Base-by-base conservation (phyloP, 1,284 basidiomycete genomes). In the Leccinum idahoense region DNA sequence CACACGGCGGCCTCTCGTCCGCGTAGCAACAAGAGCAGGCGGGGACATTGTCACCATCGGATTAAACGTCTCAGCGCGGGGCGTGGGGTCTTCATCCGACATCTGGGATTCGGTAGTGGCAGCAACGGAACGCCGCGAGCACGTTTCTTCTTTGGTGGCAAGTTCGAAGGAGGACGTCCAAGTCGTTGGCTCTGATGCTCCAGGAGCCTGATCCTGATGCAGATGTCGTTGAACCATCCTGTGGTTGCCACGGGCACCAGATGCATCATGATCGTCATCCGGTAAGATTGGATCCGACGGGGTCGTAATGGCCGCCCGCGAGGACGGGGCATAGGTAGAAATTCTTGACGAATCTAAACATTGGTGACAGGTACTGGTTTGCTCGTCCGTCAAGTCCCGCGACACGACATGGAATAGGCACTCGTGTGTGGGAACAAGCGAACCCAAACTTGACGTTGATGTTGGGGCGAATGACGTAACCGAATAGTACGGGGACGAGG, bases 381-480 rank as follows among this genome's bases (percentile, higher is more conserved):
- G 46, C 46, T 63, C 64, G 12, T 64, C 62, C 4, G 57, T 46
- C n/a, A 46, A 59, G 8, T 66, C 62, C 15, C 44, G 59, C 46
- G 69, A 64, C 7, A 57, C 11, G 12, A 66, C n/a, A 10, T 64
- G 63, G 57, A 76, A 76, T 11, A 71, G 53, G 5, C 69, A 67
- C 55, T 74, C 74, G 32, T 73, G 46, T 2, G 56, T 63, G n/a
- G 75, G 70, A 37, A 74, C 18, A 2, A 76, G 26, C 20, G 72
- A 74, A 44, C 72, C 72, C 12, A 74, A 62, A n/a, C 72, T 74
- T 12, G 72, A 74, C 7, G 72, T 74, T 2, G 72, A 74, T 2
- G 60, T 58, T 11, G 65, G 63, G 5, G 66, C 71, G 6, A 39
- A 62, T 60, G 73, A 70, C 54, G 64, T 65, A 56, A 65, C 23